Percentiles rank a stretch among this genome's conserved stretches.
phyloP scores from a whole-genome alignment of 73 alveolate genomes.

The Paramecium sexaurelia region DNA sequence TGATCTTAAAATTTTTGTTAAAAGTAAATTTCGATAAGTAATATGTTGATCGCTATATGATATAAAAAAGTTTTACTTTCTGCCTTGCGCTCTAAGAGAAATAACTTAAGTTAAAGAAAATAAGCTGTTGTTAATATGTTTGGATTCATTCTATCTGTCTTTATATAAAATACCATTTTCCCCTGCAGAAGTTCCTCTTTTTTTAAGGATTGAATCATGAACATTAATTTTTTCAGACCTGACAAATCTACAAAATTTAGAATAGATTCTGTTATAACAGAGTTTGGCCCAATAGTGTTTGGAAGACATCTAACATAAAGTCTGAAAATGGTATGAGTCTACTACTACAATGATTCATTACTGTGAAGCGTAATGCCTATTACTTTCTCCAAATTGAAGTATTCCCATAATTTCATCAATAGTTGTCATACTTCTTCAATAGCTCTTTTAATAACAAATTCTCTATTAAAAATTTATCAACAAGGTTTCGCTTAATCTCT shows the following conservation, averaged over 20 bases:
- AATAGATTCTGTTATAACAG: slow-evolving; percentile 78
- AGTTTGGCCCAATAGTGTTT: slow-evolving; percentile 20
- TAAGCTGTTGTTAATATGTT: slow-evolving; percentile 77
- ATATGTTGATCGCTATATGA: slow-evolving; percentile 58
- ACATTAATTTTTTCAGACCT: slow-evolving; percentile 73
- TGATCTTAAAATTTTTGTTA: slow-evolving; percentile 66
- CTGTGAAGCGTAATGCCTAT: slow-evolving; percentile 82
- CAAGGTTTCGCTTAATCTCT: slow-evolving; percentile 39
- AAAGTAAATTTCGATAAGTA: slow-evolving; percentile 68
- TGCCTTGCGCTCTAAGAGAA: slow-evolving; percentile 61
- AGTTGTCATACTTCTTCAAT: slow-evolving; percentile 73
- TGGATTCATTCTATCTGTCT: slow-evolving; percentile 71
- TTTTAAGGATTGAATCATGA: slow-evolving; percentile 67
- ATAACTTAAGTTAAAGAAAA: slow-evolving; percentile 82
- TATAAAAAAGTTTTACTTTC: not conserved
- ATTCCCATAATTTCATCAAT: slow-evolving; percentile 72
- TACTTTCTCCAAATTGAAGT: slow-evolving; percentile 75
- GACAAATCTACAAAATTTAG: slow-evolving; percentile 66
- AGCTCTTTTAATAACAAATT: slow-evolving; percentile 83
- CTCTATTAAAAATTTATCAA: slow-evolving; percentile 74
- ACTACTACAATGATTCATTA: slow-evolving; percentile 82
- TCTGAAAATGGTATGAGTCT: slow-evolving; percentile 82
- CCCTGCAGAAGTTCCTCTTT: slow-evolving; percentile 78
- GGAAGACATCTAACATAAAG: slow-evolving; percentile 72
- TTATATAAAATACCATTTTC: slow-evolving; percentile 72